Conservation (phyloP, 2,329 filamentous ascomycete species). For the Tolypocladium cylindrosporum region DNA sequence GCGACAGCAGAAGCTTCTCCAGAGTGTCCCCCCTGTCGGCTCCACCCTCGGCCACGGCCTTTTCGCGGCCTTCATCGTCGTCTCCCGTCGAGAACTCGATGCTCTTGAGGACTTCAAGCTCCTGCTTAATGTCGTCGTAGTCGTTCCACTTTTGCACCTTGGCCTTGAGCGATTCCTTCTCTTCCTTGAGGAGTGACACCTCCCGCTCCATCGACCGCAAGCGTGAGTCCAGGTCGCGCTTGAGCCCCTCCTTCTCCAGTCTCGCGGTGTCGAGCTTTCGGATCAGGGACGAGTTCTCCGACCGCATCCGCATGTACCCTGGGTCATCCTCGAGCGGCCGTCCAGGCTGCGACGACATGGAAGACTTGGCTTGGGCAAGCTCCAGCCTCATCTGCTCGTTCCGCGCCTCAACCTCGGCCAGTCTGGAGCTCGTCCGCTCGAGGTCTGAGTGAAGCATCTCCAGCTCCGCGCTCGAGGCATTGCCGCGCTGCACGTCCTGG, state of each 20-base stretch:
- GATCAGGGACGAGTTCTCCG: constrained; percentile 86
- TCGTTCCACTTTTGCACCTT: constrained; percentile 87
- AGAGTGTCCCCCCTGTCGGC: constrained; percentile 60
- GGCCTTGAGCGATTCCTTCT: constrained; percentile 67
- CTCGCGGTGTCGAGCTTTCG: constrained; percentile 77
- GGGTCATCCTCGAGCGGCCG: constrained; percentile 78
- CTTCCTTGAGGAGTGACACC: constrained; percentile 61
- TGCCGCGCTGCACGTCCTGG: constrained; percentile 45
- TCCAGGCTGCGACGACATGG: constrained; percentile 47
- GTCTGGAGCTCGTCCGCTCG: constrained; percentile 74
- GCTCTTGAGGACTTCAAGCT: constrained; percentile 92
- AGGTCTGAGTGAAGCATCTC: constrained; percentile 89
- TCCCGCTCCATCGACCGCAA: constrained; percentile 74
- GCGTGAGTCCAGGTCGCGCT: constrained; percentile 64
- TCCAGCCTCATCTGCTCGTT: constrained; percentile 91
- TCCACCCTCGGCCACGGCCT: constrained; percentile 20
- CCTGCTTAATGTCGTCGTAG: constrained; percentile 93
- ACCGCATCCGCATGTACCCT: constrained; percentile 74
- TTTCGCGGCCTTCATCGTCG: constrained; percentile 54
- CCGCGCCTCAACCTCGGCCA: constrained; percentile 85
- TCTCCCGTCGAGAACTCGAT: constrained; percentile 93
- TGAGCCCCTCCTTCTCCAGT: constrained; percentile 74
- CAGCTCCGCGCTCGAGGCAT: constrained; percentile 78
- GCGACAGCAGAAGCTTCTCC: constrained; percentile 80
- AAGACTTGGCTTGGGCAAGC: constrained; percentile 76